Conservation (phyloP, 306 rosid species). For the Corylus heterophylla region DNA sequence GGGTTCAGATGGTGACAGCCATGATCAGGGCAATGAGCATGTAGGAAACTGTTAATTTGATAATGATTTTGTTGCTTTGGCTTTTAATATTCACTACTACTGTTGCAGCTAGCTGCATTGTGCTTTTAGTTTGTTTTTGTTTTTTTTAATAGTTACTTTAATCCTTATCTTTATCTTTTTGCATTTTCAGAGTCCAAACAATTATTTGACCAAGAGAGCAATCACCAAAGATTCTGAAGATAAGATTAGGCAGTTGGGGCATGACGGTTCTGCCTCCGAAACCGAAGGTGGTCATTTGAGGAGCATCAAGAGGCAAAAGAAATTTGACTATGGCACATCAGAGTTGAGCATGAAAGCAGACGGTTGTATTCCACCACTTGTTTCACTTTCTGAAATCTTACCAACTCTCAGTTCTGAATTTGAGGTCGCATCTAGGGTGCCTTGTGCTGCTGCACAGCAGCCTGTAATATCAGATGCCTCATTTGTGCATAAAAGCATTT, state of each 20-base stretch:
- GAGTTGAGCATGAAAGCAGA: constrained; percentile 6
- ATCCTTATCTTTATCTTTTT: constrained; percentile 20
- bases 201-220: constrained; percentile 44
- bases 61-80: background rate
- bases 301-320: constrained; percentile 60
- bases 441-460: constrained; percentile 15
- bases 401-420: constrained; percentile 26
- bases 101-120: background rate
- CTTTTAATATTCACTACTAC: background rate
- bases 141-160: background rate
- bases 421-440: constrained; percentile 26
- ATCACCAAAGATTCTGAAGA: constrained; percentile 31
- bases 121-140: background rate
- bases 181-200: constrained; percentile 41
- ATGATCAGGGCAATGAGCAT: constrained; percentile 46
- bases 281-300: constrained; percentile 47
- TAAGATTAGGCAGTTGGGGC: constrained; percentile 36
- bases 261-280: constrained; percentile 55
- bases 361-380: constrained; percentile 21
- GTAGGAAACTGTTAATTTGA: constrained; percentile 33
- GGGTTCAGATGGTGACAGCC: constrained; percentile 67
- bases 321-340: constrained; percentile 20
- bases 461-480: constrained; percentile 24
- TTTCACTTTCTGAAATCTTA: constrained; percentile 23
- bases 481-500: constrained; percentile 30